Conservation (phyloP, 306 rosid species). For the Rosa lucieae region DNA sequence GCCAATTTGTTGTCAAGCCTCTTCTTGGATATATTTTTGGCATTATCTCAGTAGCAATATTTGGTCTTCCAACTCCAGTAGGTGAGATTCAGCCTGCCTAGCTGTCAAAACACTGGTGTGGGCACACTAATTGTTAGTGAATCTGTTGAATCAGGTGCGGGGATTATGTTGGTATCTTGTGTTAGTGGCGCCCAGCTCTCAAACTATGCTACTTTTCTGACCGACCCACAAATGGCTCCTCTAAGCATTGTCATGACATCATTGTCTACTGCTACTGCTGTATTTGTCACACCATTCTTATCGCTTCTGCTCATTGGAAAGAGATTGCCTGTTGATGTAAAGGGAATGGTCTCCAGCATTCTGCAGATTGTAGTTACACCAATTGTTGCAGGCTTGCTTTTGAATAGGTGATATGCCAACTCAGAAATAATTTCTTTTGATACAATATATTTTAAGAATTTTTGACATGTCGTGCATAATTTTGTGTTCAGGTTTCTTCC, state of each 20-base stretch:
- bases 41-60: conserved; percentile 49
- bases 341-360: conserved; percentile 95
- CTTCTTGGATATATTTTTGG: conserved; percentile 87
- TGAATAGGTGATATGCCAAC: conserved; percentile 58
- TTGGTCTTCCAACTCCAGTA: conserved; percentile 77
- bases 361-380: conserved; percentile 87
- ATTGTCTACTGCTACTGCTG: conserved; percentile 91
- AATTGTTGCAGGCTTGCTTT: conserved; percentile 75
- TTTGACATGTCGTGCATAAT: conserved; percentile 21
- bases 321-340: conserved; percentile 89
- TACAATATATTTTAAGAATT: conserved; percentile 13
- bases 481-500: conserved; percentile 72
- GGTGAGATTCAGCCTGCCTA: conserved; percentile 50
- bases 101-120: conserved; percentile 16
- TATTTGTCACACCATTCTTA: conserved; percentile 74
- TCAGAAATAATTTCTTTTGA: conserved; percentile 10
- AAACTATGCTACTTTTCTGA: conserved; percentile 84
- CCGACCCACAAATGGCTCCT: conserved; percentile 87
- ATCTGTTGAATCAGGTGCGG: conserved; percentile 70
- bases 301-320: conserved; percentile 87
- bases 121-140: conserved; percentile 33
- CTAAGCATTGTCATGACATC: conserved; percentile 96
- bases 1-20: conserved; percentile 82
- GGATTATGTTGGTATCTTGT: conserved; percentile 87
- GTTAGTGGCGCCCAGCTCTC: conserved; percentile 99